phyloP scores from a whole-genome alignment of 495 filamentous ascomycete genomes.

The Aspergillus sclerotiicarbonarius region DNA sequence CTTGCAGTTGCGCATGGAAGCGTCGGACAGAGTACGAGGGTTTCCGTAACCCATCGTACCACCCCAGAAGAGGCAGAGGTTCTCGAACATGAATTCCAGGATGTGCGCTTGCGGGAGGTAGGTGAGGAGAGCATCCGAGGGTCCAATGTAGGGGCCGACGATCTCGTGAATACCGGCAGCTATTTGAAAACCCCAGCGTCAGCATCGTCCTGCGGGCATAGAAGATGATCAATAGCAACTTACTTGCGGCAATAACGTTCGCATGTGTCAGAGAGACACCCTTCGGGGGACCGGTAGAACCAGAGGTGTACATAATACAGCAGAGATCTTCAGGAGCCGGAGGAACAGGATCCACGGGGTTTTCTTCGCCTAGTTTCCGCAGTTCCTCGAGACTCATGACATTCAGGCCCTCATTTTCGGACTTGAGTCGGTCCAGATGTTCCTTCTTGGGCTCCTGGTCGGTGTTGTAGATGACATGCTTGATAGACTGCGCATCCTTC shows the following conservation, averaged over 20 bases:
- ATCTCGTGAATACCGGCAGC: slow-evolving; percentile 86
- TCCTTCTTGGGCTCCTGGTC: slow-evolving; percentile 71
- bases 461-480: slow-evolving; percentile 87
- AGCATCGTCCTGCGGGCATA: neutral
- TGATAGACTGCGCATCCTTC: slow-evolving; percentile 73
- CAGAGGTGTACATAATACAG: slow-evolving; percentile 99
- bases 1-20: slow-evolving; percentile 86
- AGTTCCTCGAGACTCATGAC: slow-evolving; percentile 86
- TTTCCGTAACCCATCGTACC: slow-evolving; percentile 97
- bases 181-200: slow-evolving; percentile 29
- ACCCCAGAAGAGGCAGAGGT: slow-evolving; percentile 88
- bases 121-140: slow-evolving; percentile 82
- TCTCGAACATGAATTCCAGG: slow-evolving; percentile 97
- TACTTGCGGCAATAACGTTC: slow-evolving; percentile 84
- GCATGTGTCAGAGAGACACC: slow-evolving; percentile 89
- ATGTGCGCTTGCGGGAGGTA: slow-evolving; percentile 96
- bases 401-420: slow-evolving; percentile 63
- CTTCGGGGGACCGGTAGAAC: slow-evolving; percentile 95
- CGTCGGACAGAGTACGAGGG: slow-evolving; percentile 86
- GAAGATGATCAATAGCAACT: slow-evolving; percentile 24
- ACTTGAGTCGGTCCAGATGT: slow-evolving; percentile 77
- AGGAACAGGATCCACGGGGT: slow-evolving; percentile 75
- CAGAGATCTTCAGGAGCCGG: slow-evolving; percentile 83
- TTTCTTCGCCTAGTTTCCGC: slow-evolving; percentile 75
- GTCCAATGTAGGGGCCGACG: slow-evolving; percentile 79